Evolutionary conservation across 768 basidiomycete species (phyloP).

Genomic region (Collybiopsis luxurians): DNA sequence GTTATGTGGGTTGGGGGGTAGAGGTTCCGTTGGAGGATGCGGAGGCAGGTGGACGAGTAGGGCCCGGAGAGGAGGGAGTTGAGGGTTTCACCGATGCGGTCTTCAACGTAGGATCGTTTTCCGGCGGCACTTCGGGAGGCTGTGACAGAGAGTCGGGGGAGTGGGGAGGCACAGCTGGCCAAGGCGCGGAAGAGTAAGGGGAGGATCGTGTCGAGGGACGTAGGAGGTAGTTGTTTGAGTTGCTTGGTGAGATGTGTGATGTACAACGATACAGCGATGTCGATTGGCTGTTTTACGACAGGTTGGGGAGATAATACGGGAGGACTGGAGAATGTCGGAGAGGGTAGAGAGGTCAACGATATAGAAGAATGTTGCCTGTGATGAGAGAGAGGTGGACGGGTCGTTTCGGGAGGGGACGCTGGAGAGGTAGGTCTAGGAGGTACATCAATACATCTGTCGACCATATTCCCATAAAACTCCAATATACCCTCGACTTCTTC

Average conservation of each 20-base stretch:
- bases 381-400: not conserved
- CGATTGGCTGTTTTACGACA: slow-evolving; percentile 2
- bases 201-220: slow-evolving; percentile 39
- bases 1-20: slow-evolving; percentile 38
- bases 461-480: slow-evolving; percentile 55
- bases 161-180: slow-evolving; percentile 60
- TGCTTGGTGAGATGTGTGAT: slow-evolving; percentile 8
- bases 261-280: slow-evolving; percentile 1
- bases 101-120: slow-evolving; percentile 42
- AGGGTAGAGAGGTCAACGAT: slow-evolving; percentile 4
- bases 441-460: slow-evolving; percentile 49
- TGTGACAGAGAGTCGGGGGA: slow-evolving; percentile 64
- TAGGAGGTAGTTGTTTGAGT: slow-evolving; percentile 3
- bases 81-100: slow-evolving; percentile 54
- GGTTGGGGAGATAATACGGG: not conserved
- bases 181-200: slow-evolving; percentile 72
- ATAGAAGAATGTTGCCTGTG: slow-evolving; percentile 9
- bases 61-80: slow-evolving; percentile 60
- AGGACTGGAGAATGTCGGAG: slow-evolving; percentile 5
- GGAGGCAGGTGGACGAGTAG: slow-evolving; percentile 63
- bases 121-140: slow-evolving; percentile 19
- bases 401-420: not conserved
- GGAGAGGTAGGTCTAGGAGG: slow-evolving; percentile 15
- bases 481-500: slow-evolving; percentile 55
- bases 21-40: slow-evolving; percentile 57